Evolutionary conservation across 176 grass and related monocot genomes (phyloP).

Genomic region (Phragmites australis): DNA sequence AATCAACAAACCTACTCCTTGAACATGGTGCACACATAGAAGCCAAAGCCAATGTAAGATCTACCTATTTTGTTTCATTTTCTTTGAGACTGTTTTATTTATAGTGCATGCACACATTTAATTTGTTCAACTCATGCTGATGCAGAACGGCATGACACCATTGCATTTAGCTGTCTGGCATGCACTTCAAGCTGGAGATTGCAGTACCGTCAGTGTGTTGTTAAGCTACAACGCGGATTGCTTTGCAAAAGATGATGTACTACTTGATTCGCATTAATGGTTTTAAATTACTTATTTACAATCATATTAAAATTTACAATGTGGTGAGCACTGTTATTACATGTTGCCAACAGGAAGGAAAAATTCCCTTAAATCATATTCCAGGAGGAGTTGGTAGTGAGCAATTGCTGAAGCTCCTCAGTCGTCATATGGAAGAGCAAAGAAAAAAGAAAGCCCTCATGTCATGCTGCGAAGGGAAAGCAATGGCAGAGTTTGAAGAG

Average conservation of each 20-base stretch:
- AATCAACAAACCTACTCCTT: constrained; percentile 78
- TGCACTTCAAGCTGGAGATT: constrained; percentile 68
- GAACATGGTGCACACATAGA: constrained; percentile 64
- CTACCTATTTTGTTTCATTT: constrained; percentile 15
- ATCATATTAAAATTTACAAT: constrained; percentile 27
- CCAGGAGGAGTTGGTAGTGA: constrained; percentile 50
- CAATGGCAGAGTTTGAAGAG: constrained; percentile 83
- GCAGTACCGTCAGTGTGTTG: constrained; percentile 61
- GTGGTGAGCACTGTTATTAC: constrained; percentile 29
- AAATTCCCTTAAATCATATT: constrained; percentile 78
- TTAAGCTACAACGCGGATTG: constrained; percentile 80
- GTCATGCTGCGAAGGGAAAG: constrained; percentile 65
- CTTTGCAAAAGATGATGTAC: constrained; percentile 92
- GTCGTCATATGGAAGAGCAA: constrained; percentile 72
- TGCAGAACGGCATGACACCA: constrained; percentile 98
- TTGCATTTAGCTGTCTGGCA: constrained; percentile 98
- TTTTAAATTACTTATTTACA: constrained; percentile 40
- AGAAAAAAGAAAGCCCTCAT: constrained; percentile 69
- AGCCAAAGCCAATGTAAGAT: constrained; percentile 85
- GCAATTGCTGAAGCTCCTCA: constrained; percentile 64
- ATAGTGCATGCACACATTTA: not conserved
- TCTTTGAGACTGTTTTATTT: not conserved
- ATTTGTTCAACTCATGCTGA: constrained; percentile 32
- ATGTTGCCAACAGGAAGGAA: constrained; percentile 65
- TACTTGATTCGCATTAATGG: constrained; percentile 41